Evolutionary conservation across 2,329 filamentous ascomycete species (phyloP).

Genomic region (Aureobasidium leucospermi): DNA sequence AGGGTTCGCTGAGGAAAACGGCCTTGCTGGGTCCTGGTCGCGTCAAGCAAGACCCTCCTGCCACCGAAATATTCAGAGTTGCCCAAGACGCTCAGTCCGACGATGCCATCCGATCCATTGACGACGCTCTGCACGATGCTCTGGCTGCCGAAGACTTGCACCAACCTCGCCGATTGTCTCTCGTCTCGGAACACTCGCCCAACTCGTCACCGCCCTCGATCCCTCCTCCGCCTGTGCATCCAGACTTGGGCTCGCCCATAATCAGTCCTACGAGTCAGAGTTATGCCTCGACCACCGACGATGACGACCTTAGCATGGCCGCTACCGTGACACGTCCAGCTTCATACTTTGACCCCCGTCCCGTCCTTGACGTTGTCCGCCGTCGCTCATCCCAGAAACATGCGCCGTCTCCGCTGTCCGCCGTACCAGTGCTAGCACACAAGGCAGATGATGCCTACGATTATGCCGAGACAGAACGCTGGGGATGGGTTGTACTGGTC

Average conservation of each 20-base stretch:
- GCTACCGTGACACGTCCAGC: slow-evolving; percentile 19
- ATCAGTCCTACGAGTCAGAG: slow-evolving; percentile 41
- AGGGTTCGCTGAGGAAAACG: slow-evolving; percentile 80
- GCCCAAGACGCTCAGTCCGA: slow-evolving; percentile 13
- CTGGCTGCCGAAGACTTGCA: background rate
- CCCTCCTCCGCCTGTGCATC: slow-evolving; percentile 1
- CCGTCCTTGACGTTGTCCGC: slow-evolving; percentile 15
- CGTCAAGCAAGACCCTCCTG: slow-evolving; percentile 28
- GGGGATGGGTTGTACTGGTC: slow-evolving; percentile 89
- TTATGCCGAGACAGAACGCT: slow-evolving; percentile 93
- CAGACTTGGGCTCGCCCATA: slow-evolving; percentile 17
- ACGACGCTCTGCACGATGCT: slow-evolving; percentile 7
- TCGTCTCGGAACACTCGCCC: slow-evolving; percentile 10
- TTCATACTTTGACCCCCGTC: slow-evolving; percentile 24
- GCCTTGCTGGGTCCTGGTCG: slow-evolving; percentile 68
- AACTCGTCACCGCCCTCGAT: slow-evolving; percentile 4
- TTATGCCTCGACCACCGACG: slow-evolving; percentile 71
- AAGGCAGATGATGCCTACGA: slow-evolving; percentile 60
- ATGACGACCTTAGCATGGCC: slow-evolving; percentile 53
- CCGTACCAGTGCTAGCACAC: slow-evolving; percentile 20
- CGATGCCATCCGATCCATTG: slow-evolving; percentile 12
- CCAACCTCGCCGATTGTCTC: slow-evolving; percentile 14
- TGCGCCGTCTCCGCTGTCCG: slow-evolving; percentile 16
- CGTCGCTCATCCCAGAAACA: slow-evolving; percentile 17
- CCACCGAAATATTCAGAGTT: slow-evolving; percentile 18